Conservation (phyloP, 129 eudicot genomes). For the sunflower (Helianthus annuus) region DNA sequence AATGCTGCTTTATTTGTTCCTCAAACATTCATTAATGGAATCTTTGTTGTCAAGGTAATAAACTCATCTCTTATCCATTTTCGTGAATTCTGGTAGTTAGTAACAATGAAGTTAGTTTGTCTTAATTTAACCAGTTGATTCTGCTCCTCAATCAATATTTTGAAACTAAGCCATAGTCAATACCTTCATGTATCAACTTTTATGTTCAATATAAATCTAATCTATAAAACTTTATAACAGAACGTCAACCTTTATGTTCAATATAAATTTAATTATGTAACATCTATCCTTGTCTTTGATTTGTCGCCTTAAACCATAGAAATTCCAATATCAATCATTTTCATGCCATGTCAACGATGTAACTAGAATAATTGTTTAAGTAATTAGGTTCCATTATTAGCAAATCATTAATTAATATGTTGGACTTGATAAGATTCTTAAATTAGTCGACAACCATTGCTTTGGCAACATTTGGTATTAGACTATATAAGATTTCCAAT, state of each 20-base stretch:
- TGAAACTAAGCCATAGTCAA: too few relatives aligned
- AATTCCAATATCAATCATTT: conserved; percentile 28
- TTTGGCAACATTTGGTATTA: conserved; percentile 29
- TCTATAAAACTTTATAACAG: neutral
- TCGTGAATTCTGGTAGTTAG: neutral
- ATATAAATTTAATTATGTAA: neutral
- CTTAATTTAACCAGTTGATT: too few relatives aligned
- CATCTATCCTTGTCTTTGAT: conserved; percentile 23
- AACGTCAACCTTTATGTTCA: neutral
- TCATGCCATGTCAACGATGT: conserved; percentile 40
- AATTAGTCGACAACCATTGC: conserved; percentile 15
- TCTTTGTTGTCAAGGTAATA: neutral
- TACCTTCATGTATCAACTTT: too few relatives aligned
- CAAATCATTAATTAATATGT: conserved; percentile 18
- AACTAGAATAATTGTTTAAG: conserved; percentile 25
- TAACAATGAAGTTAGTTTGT: neutral
- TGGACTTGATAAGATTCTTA: conserved; percentile 19
- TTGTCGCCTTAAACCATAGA: conserved; percentile 23
- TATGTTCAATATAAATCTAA: too few relatives aligned
- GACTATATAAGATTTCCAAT: conserved; percentile 7
- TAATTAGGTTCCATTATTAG: conserved; percentile 34
- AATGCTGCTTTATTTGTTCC: neutral
- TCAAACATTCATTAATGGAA: neutral
- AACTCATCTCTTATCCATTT: neutral
- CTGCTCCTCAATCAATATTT: too few relatives aligned